Conservation (phyloP, 257 asterid species). For the Solanum corneliomulleri region DNA sequence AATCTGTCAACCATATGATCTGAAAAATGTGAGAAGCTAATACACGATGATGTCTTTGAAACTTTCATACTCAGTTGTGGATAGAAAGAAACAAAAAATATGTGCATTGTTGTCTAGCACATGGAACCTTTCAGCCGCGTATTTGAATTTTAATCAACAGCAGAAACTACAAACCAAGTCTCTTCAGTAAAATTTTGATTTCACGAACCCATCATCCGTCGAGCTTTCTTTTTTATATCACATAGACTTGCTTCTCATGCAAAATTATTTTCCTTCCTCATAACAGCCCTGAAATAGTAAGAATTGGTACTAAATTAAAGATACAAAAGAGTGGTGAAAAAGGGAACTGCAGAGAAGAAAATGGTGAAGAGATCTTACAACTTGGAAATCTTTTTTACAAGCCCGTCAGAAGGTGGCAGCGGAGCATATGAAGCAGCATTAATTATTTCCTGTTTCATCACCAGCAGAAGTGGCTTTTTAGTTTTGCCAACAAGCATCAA, state of each 20-base stretch:
- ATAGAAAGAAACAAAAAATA: not conserved
- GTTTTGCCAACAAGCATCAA: not conserved
- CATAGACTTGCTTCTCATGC: not conserved
- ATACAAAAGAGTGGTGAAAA: not conserved
- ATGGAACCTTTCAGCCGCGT: not conserved
- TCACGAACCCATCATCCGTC: not conserved
- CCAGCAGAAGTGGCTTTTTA: not conserved
- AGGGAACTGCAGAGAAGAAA: not conserved
- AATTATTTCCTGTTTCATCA: conserved; percentile 1
- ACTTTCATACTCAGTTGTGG: not conserved
- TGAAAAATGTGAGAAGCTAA: not conserved
- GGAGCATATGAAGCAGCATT: conserved; percentile 10
- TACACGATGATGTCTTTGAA: not conserved
- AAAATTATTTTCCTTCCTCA: not conserved
- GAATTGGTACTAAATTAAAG: not conserved
- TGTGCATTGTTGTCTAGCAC: not conserved
- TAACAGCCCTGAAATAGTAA: not conserved
- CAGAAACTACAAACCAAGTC: not conserved
- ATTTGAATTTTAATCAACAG: not conserved
- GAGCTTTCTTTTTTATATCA: not conserved
- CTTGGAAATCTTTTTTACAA: not conserved
- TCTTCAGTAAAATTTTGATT: not conserved
- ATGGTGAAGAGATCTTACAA: not conserved
- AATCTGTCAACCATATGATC: not conserved
- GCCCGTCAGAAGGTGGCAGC: not conserved